Base-by-base conservation (phyloP, 805 yeast genomes). In the Naumovozyma baii region DNA sequence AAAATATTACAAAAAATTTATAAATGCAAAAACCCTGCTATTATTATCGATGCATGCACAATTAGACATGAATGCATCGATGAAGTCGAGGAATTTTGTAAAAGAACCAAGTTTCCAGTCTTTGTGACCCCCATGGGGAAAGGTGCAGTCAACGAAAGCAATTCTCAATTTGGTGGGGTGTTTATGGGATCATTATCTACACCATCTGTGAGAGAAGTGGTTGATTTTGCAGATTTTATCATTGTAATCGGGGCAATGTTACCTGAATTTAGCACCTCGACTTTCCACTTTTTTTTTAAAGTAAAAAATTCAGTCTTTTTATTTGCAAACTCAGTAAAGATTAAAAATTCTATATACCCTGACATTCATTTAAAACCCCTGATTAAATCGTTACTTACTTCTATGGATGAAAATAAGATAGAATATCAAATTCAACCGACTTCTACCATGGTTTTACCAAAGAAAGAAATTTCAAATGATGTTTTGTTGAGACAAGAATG, bases 41-140 rank as follows among this genome's bases (percentile, higher is more conserved):
- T 83, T 43, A 66, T 83, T 44, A 83, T 82, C 18, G 94, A 83
- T 63, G 92, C 92, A 18, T 81, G 94, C 69, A 84, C 84, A 32
- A 63, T 77, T 16, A 72, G 92, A 61, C 88, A 82, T 59, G 65
- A 67, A 46, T 76, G 77, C 40, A 67, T 68, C 45, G 54, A 57
- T 4, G 82, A 78, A 58, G 78, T 80, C 34, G 63, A 62, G 38
- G 59, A 66, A 43, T 69, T 83, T 51, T 76, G 77, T 34, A 68
- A 71, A 30, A 58, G 63, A 39, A 80, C 90, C 14, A 73, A 78
- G 53, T 82, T 76, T 73, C 87, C 88, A 13, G 77, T 78, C 22
- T 83, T 74, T 57, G 78, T 79, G 34, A 83, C 94, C 16, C 92
- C 94, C 43, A 82, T 83, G 88, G 94, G 90, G 57, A 83, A 83